These are phyloP conservation scores for Chaetomiaceae sp. DNA, from an alignment of 2,329 filamentous ascomycete genomes.

Conservation along the genomic window DNA sequence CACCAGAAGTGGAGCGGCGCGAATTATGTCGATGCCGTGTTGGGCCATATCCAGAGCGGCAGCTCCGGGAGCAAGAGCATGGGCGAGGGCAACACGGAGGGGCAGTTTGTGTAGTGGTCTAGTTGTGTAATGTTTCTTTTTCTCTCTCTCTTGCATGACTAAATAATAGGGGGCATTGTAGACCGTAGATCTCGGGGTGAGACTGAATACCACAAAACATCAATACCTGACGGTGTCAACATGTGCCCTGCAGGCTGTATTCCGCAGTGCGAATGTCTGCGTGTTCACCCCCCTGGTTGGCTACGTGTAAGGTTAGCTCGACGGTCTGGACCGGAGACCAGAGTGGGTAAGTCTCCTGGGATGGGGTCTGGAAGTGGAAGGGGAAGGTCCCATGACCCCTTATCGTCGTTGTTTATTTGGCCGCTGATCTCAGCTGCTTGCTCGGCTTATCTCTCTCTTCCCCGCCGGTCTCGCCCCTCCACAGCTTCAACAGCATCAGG, in stretches of 20 bases:
- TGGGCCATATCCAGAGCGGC: conserved; percentile 86
- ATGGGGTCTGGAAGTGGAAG: too few relatives aligned
- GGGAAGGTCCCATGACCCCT: conserved; percentile 10
- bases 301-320: neutral
- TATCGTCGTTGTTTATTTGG: conserved; percentile 3
- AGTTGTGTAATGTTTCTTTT: too few relatives aligned
- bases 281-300: too few relatives aligned
- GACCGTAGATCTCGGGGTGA: too few relatives aligned
- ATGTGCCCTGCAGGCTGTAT: too few relatives aligned
- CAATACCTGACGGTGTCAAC: too few relatives aligned
- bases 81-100: conserved; percentile 91
- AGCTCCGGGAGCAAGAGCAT: conserved; percentile 87
- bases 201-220: too few relatives aligned
- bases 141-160: too few relatives aligned
- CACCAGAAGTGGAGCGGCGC: conserved; percentile 81
- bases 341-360: too few relatives aligned
- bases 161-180: too few relatives aligned
- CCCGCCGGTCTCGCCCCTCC: neutral
- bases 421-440: neutral
- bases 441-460: conserved; percentile 1
- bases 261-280: too few relatives aligned
- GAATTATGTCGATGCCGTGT: conserved; percentile 76
- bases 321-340: too few relatives aligned
- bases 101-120: conserved; percentile 44
- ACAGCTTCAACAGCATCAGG: neutral